Conservation (phyloP, 306 rosid species). For the Lathyrus sativus region DNA sequence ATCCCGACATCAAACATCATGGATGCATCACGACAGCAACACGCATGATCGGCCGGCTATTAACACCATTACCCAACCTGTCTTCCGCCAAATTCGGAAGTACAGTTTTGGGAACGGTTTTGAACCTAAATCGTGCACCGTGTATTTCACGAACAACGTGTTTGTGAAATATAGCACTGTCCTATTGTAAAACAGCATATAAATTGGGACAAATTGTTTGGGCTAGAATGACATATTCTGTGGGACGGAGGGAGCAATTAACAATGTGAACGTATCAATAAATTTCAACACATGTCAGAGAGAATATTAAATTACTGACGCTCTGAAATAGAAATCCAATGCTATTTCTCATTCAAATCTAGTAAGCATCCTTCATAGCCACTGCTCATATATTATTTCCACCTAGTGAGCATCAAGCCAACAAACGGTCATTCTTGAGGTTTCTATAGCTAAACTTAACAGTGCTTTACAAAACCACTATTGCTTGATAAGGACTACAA, state of each 20-base stretch:
- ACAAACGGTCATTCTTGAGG: slow-evolving; percentile 7
- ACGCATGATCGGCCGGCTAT: too few relatives aligned
- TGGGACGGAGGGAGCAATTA: not conserved
- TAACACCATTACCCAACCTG: too few relatives aligned
- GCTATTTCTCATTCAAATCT: slow-evolving; percentile 5
- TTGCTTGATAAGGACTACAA: not conserved
- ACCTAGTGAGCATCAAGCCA: slow-evolving; percentile 4
- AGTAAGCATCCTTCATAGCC: not conserved
- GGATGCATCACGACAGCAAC: too few relatives aligned
- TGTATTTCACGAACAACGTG: too few relatives aligned
- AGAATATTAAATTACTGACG: slow-evolving; percentile 9
- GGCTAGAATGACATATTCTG: too few relatives aligned
- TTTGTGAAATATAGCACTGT: too few relatives aligned
- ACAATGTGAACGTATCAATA: slow-evolving; percentile 22
- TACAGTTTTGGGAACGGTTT: too few relatives aligned
- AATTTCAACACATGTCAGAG: slow-evolving; percentile 24
- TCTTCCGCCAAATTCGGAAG: too few relatives aligned
- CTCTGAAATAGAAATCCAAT: not conserved
- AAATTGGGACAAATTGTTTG: too few relatives aligned
- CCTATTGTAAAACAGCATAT: too few relatives aligned
- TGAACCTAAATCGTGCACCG: too few relatives aligned
- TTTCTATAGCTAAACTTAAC: not conserved
- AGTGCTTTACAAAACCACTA: slow-evolving; percentile 16
- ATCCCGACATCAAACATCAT: too few relatives aligned
- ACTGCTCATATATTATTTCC: not conserved